Conservation (phyloP, 208 protist species). For the Trypanosomatidae sp. region DNA sequence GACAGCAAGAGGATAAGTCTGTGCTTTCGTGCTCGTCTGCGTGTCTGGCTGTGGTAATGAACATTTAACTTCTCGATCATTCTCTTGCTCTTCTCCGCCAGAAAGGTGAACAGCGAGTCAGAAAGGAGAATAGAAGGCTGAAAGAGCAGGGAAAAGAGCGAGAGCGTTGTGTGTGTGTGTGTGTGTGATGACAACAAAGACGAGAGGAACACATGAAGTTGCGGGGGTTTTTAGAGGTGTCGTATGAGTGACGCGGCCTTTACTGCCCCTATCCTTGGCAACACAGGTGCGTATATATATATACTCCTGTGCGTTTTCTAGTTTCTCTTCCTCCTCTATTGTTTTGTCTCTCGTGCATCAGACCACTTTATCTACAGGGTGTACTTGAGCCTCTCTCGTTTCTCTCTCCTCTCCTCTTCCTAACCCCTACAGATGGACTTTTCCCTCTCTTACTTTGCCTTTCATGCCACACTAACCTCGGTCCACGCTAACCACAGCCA, state of each 20-base stretch:
- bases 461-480: not conserved
- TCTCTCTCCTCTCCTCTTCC: not conserved
- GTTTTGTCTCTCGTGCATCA: not conserved
- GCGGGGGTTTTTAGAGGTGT: not conserved
- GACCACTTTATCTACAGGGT: not conserved
- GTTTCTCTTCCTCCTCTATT: not conserved
- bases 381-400: not conserved
- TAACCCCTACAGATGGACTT: not conserved
- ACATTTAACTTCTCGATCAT: not conserved
- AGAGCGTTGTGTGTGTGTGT: not conserved
- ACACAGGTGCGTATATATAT: too few species aligned
- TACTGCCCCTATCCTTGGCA: not conserved
- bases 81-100: not conserved
- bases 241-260: not conserved
- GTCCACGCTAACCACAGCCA: not conserved
- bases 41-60: not conserved
- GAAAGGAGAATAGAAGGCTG: conserved; percentile 3
- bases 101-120: not conserved
- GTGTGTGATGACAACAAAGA: not conserved
- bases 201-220: not conserved
- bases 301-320: not conserved
- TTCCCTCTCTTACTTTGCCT: not conserved
- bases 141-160: not conserved
- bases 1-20: not conserved
- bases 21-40: not conserved